A percentile compares a stretch with the other conserved stretches of the same genome.
These are phyloP conservation scores for Effrenium voratum DNA, from an alignment of 73 alveolate genomes.

Conservation along the genomic window DNA sequence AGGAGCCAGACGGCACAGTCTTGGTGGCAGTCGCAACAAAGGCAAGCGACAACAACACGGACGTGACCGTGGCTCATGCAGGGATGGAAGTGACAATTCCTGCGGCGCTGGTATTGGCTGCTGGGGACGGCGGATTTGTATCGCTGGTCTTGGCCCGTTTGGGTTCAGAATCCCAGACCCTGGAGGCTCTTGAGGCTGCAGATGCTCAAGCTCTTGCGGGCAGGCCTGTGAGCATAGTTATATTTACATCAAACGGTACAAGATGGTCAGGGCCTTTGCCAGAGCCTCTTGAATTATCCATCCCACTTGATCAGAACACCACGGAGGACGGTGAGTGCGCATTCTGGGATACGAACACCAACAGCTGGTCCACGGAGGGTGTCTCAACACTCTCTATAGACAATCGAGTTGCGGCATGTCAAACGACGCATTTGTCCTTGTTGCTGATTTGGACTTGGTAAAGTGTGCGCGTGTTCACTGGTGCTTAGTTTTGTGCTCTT, in stretches of 20 bases:
- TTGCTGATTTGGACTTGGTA: no score
- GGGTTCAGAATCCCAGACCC: no score
- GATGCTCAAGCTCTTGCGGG: background rate
- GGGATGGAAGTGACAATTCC: background rate
- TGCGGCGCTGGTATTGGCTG: background rate
- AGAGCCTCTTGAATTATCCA: background rate
- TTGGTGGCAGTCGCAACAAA: background rate
- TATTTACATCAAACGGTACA: background rate
- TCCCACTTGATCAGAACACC: background rate
- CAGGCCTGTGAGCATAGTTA: background rate
- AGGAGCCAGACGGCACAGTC: background rate
- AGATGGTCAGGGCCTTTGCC: constrained; percentile 22
- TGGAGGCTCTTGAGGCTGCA: no score
- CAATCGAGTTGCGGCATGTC: background rate
- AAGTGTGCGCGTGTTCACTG: no score
- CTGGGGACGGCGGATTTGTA: background rate
- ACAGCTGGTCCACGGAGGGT: constrained; percentile 17
- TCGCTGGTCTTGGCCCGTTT: background rate
- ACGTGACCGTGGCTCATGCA: background rate
- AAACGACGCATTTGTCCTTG: background rate
- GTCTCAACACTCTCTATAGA: background rate
- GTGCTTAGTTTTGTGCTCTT: no score
- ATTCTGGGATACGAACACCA: background rate
- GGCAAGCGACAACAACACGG: background rate
- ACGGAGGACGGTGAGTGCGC: background rate